A percentile compares a stretch with the other conserved stretches of the same genome.
Conservation (phyloP, 495 filamentous ascomycete genomes). For the Aspergillus nanangensis region DNA sequence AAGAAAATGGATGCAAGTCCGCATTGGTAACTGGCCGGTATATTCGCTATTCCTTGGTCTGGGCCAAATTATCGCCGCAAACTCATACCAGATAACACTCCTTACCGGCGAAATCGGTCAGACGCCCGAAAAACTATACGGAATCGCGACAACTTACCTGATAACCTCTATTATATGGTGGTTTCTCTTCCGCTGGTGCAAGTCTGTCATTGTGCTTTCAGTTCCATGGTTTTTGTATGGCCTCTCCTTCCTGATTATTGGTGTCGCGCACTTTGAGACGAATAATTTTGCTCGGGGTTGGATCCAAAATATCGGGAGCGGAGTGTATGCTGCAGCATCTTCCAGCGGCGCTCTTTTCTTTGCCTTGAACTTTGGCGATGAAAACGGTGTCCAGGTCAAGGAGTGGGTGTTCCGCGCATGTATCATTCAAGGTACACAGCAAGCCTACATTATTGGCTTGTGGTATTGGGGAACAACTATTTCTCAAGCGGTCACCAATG, state of each 20-base stretch:
- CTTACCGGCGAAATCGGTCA: slow-evolving; percentile 62
- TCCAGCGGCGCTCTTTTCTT: slow-evolving; percentile 49
- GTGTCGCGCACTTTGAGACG: slow-evolving; percentile 53
- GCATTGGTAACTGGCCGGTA: slow-evolving; percentile 61
- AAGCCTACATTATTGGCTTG: slow-evolving; percentile 45
- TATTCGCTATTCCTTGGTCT: slow-evolving; percentile 65
- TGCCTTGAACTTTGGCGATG: slow-evolving; percentile 48
- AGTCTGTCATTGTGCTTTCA: slow-evolving; percentile 57
- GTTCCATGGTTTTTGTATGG: slow-evolving; percentile 63
- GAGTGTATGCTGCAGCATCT: slow-evolving; percentile 44
- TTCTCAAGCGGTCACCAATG: slow-evolving; percentile 31
- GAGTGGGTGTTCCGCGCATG: slow-evolving; percentile 51
- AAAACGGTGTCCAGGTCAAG: slow-evolving; percentile 43
- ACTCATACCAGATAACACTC: slow-evolving; percentile 70
- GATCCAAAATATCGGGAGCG: slow-evolving; percentile 47
- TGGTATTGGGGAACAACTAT: slow-evolving; percentile 50
- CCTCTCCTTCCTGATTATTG: slow-evolving; percentile 61
- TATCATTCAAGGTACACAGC: slow-evolving; percentile 47
- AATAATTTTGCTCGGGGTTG: slow-evolving; percentile 39
- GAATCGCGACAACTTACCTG: slow-evolving; percentile 60
- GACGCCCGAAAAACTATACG: slow-evolving; percentile 59
- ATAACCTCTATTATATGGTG: slow-evolving; percentile 62
- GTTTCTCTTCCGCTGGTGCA: slow-evolving; percentile 57
- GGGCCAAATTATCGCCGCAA: slow-evolving; percentile 66
- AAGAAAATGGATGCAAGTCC: slow-evolving; percentile 47